phyloP scores from a whole-genome alignment of 2,329 filamentous ascomycete species.

The Bipolaris victoriae region DNA sequence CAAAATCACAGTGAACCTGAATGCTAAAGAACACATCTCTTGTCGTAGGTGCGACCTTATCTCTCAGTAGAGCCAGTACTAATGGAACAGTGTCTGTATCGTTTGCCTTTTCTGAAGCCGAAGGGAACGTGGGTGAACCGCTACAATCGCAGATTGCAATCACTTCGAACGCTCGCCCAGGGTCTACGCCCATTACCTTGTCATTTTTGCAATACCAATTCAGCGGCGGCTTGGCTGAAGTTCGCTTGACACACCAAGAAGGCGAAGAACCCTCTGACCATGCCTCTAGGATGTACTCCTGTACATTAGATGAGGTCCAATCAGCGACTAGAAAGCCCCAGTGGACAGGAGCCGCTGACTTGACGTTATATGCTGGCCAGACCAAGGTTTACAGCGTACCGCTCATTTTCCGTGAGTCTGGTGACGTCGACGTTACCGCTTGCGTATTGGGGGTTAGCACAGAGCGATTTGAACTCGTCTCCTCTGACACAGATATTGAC shows the following conservation, averaged over 20 bases:
- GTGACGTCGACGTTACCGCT: constrained; percentile 71
- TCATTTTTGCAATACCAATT: constrained; percentile 60
- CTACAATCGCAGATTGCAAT: constrained; percentile 63
- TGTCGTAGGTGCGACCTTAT: constrained; percentile 51
- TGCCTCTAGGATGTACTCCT: constrained; percentile 28
- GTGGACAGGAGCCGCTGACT: constrained; percentile 64
- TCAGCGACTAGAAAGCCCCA: constrained; percentile 40
- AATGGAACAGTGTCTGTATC: constrained; percentile 54
- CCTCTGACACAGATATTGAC: constrained; percentile 60
- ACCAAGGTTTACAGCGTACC: constrained; percentile 74
- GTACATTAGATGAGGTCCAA: constrained; percentile 36
- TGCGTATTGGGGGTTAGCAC: constrained; percentile 68
- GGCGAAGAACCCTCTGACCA: constrained; percentile 16
- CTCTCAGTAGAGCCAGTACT: constrained; percentile 40
- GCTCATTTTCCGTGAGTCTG: constrained; percentile 79
- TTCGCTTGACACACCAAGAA: constrained; percentile 38
- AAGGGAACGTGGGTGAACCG: constrained; percentile 66
- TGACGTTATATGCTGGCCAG: constrained; percentile 71
- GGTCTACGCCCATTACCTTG: constrained; percentile 55
- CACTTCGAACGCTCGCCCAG: constrained; percentile 54
- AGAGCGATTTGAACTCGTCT: constrained; percentile 70
- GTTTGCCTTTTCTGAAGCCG: constrained; percentile 60
- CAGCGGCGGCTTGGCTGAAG: constrained; percentile 53
- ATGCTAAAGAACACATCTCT: constrained; percentile 56
- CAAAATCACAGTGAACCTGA: constrained; percentile 56